These are phyloP conservation scores for Elaeagnus macrophylla DNA, from an alignment of 306 rosid genomes.

Conservation along the genomic window DNA sequence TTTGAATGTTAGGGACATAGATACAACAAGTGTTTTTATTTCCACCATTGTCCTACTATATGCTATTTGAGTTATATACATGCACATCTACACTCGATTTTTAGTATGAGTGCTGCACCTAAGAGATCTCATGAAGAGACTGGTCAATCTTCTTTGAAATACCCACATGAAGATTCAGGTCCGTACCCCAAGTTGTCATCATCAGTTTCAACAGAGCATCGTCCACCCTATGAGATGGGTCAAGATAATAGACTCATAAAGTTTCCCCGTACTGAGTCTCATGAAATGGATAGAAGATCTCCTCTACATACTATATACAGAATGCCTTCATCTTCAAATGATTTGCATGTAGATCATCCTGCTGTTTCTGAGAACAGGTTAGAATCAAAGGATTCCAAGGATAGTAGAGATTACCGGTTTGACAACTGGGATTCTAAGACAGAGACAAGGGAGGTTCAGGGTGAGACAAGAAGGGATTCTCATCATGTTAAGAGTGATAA, in stretches of 20 bases:
- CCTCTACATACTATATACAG: constrained; percentile 55
- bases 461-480: constrained; percentile 61
- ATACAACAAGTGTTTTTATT: constrained; percentile 3
- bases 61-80: constrained; percentile 18
- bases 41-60: constrained; percentile 17
- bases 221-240: constrained; percentile 49
- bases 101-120: constrained; percentile 65
- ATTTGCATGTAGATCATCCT: constrained; percentile 33
- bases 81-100: constrained; percentile 6
- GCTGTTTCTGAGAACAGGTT: constrained; percentile 40
- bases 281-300: constrained; percentile 69
- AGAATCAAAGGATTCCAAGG: constrained; percentile 65
- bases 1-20: background rate
- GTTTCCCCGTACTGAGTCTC: constrained; percentile 56
- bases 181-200: constrained; percentile 48
- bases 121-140: constrained; percentile 72
- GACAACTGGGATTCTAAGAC: constrained; percentile 64
- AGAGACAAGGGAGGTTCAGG: constrained; percentile 53
- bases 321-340: constrained; percentile 50
- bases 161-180: constrained; percentile 57
- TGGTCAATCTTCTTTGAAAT: constrained; percentile 58
- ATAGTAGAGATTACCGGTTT: constrained; percentile 48
- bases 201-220: constrained; percentile 49
- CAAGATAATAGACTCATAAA: constrained; percentile 50
- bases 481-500: constrained; percentile 57